These are phyloP conservation scores for Pseudoscleropodium purum DNA, from an alignment of 225 moss, liverwort and hornwort species.

Conservation along the genomic window DNA sequence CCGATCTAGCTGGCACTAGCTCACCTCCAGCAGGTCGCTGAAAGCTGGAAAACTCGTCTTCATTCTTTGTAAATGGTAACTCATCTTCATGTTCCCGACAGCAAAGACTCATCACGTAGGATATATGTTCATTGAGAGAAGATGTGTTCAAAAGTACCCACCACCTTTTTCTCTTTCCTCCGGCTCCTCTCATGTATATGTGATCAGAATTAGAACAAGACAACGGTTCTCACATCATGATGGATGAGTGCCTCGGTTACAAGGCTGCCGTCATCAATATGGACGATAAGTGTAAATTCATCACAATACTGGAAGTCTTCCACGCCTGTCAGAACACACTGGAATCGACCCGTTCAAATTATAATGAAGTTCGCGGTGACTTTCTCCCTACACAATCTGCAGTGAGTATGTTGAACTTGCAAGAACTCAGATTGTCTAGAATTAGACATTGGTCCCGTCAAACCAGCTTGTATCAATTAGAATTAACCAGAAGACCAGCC, in stretches of 20 bases:
- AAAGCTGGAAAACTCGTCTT: too few relatives aligned
- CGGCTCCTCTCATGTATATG: not conserved
- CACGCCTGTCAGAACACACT: slow-evolving; percentile 79
- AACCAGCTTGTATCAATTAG: not conserved
- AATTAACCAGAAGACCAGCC: not conserved
- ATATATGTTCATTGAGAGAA: too few relatives aligned
- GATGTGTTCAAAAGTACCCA: too few relatives aligned
- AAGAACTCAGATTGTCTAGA: not conserved
- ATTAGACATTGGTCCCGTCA: not conserved
- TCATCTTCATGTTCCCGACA: too few relatives aligned
- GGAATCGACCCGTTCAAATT: not conserved
- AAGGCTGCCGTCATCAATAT: slow-evolving; percentile 78
- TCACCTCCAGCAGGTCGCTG: too few relatives aligned
- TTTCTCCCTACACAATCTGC: not conserved
- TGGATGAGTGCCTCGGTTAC: slow-evolving; percentile 57
- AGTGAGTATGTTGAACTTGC: not conserved
- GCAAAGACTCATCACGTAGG: too few relatives aligned
- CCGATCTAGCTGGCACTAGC: too few relatives aligned
- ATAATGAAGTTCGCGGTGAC: not conserved
- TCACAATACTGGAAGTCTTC: slow-evolving; percentile 53
- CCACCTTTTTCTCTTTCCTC: too few relatives aligned
- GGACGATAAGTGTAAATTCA: slow-evolving; percentile 61
- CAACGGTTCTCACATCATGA: slow-evolving; percentile 42
- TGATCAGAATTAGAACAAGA: not conserved
- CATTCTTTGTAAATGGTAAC: too few relatives aligned